phyloP scores from a whole-genome alignment of 352 stramenopile species.

The Pilasporangium apinafurcum region DNA sequence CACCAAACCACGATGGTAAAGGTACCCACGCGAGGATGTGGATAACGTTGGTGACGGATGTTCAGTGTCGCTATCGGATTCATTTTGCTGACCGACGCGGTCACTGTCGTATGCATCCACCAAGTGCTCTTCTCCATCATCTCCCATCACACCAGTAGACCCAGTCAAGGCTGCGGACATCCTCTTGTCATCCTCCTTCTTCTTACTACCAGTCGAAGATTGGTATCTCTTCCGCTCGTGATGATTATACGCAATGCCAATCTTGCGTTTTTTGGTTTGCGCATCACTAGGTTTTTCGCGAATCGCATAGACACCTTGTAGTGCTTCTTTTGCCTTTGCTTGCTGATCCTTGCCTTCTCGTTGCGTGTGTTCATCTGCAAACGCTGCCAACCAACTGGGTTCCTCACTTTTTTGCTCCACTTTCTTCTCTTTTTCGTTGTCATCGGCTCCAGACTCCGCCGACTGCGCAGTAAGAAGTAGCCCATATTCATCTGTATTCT shows the following conservation, averaged over 20 bases:
- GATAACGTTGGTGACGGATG: too few species aligned
- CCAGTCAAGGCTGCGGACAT: too few species aligned
- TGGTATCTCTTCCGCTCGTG: slow-evolving; percentile 47
- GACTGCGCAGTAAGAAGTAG: slow-evolving; percentile 17
- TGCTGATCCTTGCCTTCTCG: slow-evolving; percentile 40
- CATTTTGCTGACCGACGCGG: slow-evolving; percentile 1
- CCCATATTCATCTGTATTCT: slow-evolving; percentile 72
- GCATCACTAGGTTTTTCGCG: slow-evolving; percentile 26
- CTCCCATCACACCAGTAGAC: too few species aligned
- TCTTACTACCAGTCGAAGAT: slow-evolving; percentile 4
- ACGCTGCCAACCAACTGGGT: slow-evolving; percentile 54
- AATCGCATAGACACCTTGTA: slow-evolving; percentile 53
- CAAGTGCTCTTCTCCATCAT: slow-evolving; percentile 49
- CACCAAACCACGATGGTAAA: slow-evolving; percentile 1
- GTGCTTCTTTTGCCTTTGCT: slow-evolving; percentile 26
- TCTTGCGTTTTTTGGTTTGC: slow-evolving; percentile 65
- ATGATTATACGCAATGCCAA: slow-evolving; percentile 50
- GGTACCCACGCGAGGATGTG: not conserved
- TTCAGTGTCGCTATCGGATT: slow-evolving; percentile 37
- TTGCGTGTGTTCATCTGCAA: slow-evolving; percentile 39
- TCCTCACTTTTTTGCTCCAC: slow-evolving; percentile 15
- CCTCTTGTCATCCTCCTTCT: slow-evolving; percentile 1
- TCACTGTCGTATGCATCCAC: slow-evolving; percentile 80
- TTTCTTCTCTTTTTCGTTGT: not conserved
- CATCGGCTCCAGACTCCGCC: slow-evolving; percentile 3